Evolutionary conservation across 2,329 filamentous ascomycete species (phyloP), one percentile per base, ranked within the genome.

Genomic region (Cylindrodendrum hubeiense): DNA sequence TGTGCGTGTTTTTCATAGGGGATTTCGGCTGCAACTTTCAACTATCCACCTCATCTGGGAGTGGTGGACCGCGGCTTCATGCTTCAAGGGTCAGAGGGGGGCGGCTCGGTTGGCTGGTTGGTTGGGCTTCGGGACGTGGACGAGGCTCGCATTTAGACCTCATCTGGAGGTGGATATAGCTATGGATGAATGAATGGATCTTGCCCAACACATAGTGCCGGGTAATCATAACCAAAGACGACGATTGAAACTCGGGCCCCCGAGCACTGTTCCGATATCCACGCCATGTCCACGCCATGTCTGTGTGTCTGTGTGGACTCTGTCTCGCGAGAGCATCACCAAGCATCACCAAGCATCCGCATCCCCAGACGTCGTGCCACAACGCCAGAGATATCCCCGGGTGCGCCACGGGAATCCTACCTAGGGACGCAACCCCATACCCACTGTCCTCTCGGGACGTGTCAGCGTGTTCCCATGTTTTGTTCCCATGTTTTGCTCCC

Each of bases 381-480:
- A 30, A 17, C n/a, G 17, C 7, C 10, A n/a, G n/a, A n/a, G n/a
- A n/a, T n/a, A n/a, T n/a, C n/a, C n/a, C n/a, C n/a, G n/a, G n/a
- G n/a, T n/a, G n/a, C n/a, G n/a, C n/a, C n/a, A n/a, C n/a, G n/a
- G n/a, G n/a, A n/a, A n/a, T n/a, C n/a, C n/a, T n/a, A n/a, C n/a
- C n/a, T n/a, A n/a, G n/a, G n/a, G n/a, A n/a, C n/a, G n/a, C n/a
- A 55, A 55, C 52, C 33, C 33, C 55, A 58, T 47, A 50, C 54
- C 54, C 54, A 22, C 43, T n/a, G n/a, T 15, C 30, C n/a, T 30
- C 43, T 37, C 43, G 46, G 43, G 8, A 28, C 30, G 30, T 52
- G 21, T 30, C 50, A n/a, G n/a, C n/a, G n/a, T n/a, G n/a, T n/a
- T n/a, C n/a, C n/a, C n/a, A n/a, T n/a, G n/a, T n/a, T n/a, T n/a